A percentile compares a stretch with the other conserved stretches of the same genome.
These are phyloP conservation scores for Millerago galiae DNA, from an alignment of 805 yeast genomes.

Conservation along the genomic window DNA sequence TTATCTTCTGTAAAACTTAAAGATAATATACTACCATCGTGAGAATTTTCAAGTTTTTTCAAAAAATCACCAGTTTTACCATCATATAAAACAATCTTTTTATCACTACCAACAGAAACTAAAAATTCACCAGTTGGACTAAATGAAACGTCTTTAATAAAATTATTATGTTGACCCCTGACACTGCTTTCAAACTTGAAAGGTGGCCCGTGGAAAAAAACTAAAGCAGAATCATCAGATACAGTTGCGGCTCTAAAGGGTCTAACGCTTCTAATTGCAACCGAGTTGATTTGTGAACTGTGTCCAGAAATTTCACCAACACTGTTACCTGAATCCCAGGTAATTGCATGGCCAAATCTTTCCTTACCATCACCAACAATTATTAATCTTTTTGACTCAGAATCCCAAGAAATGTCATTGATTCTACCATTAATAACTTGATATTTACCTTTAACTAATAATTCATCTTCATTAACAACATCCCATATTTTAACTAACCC, in stretches of 20 bases:
- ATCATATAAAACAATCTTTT: constrained; percentile 70
- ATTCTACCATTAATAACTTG: constrained; percentile 76
- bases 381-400: constrained; percentile 75
- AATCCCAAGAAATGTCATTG: constrained; percentile 86
- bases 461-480: constrained; percentile 41
- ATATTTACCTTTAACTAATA: constrained; percentile 70
- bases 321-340: constrained; percentile 94
- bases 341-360: constrained; percentile 84
- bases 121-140: constrained; percentile 74
- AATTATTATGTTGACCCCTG: constrained; percentile 69
- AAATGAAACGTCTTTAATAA: constrained; percentile 74
- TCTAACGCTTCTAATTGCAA: constrained; percentile 70
- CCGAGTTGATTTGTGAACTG: constrained; percentile 75
- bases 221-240: constrained; percentile 80
- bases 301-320: constrained; percentile 96
- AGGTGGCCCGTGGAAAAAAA: constrained; percentile 89
- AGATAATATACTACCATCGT: constrained; percentile 78
- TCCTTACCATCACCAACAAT: constrained; percentile 96
- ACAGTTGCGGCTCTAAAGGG: constrained; percentile 94
- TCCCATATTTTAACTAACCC: constrained; percentile 93
- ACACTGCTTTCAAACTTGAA: constrained; percentile 75
- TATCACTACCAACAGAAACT: constrained; percentile 81
- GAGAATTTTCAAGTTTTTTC: constrained; percentile 38
- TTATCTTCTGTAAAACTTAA: constrained; percentile 62
- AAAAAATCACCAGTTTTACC: constrained; percentile 80